These are phyloP conservation scores for Acanthamoeba polyphaga DNA, from an alignment of 208 protist species.

Conservation along the genomic window DNA sequence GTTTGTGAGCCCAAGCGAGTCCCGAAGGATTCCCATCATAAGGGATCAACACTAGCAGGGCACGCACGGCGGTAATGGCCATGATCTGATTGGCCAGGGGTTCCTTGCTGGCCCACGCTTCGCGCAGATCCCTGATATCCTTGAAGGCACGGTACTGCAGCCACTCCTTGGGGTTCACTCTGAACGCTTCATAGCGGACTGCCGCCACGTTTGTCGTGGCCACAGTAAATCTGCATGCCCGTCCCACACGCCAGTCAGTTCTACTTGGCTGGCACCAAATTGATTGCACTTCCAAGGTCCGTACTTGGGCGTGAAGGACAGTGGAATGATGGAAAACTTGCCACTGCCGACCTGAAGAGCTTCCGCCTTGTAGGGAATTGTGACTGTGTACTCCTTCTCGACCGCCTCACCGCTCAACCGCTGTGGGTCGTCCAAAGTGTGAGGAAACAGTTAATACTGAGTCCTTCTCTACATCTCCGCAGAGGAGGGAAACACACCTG, in stretches of 20 bases:
- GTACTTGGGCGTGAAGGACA: background rate
- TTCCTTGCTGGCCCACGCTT: background rate
- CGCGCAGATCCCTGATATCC: background rate
- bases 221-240: background rate
- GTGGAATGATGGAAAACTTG: conserved; percentile 20
- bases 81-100: background rate
- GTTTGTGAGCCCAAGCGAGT: background rate
- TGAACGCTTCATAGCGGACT: background rate
- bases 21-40: background rate
- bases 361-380: background rate
- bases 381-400: background rate
- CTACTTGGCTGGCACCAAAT: background rate
- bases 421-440: background rate
- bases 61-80: background rate
- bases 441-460: background rate
- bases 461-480: too few species aligned
- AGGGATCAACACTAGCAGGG: background rate
- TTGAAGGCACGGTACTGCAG: background rate
- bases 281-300: background rate
- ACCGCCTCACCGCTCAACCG: background rate
- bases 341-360: background rate
- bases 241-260: too few species aligned
- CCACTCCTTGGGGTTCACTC: background rate
- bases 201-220: background rate
- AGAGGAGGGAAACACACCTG: background rate